Conservation (phyloP, 169 alveolate genomes). For the Sarcocystis neurona region DNA sequence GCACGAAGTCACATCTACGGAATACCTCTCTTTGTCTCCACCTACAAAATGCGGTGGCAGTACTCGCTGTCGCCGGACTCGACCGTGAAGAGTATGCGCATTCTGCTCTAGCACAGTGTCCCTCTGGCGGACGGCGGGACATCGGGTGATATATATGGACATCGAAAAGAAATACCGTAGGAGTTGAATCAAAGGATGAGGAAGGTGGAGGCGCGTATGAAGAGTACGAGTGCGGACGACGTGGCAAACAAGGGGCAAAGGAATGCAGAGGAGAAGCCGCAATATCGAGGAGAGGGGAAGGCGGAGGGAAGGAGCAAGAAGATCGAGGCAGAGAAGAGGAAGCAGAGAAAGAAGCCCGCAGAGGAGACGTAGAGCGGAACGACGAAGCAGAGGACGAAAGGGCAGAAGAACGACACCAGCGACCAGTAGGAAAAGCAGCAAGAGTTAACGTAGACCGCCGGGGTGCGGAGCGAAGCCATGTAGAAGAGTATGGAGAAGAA, state of each 20-base stretch:
- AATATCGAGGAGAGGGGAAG: neutral
- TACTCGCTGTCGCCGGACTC: no score
- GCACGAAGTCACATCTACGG: no score
- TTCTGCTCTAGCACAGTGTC: no score
- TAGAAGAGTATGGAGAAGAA: neutral
- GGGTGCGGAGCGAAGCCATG: neutral
- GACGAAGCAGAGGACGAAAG: neutral
- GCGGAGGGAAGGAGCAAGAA: neutral
- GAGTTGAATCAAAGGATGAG: neutral
- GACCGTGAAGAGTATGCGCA: no score
- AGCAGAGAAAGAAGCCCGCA: neutral
- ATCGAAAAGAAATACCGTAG: neutral
- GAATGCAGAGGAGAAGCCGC: neutral
- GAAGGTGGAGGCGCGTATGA: neutral
- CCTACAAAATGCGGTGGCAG: no score
- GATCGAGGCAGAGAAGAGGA: neutral
- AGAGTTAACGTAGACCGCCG: neutral
- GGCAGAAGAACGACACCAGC: neutral
- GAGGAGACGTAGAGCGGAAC: neutral
- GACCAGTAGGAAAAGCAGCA: neutral
- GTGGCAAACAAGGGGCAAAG: neutral
- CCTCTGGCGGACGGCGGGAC: neutral
- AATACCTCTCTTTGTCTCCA: no score
- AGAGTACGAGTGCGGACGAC: neutral
- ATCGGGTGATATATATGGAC: neutral